A percentile compares a stretch with the other conserved stretches of the same genome.
Evolutionary conservation across 1,284 basidiomycete species (phyloP).

Genomic region (Tilletia walkeri): DNA sequence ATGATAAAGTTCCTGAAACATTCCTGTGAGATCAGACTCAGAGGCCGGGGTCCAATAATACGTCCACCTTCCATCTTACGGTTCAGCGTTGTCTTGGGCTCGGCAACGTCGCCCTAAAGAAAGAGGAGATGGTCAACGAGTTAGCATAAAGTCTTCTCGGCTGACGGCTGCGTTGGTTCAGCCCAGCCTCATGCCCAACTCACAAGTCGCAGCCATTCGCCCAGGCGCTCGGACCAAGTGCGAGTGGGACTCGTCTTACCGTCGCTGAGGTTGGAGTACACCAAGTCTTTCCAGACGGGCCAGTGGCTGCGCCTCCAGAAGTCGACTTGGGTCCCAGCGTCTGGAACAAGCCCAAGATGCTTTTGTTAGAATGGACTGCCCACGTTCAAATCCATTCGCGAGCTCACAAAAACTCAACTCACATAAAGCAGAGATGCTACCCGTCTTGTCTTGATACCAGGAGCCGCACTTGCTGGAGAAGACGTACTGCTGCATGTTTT

Average conservation of each 20-base stretch:
- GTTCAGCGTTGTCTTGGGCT: not conserved
- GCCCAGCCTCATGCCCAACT: not conserved
- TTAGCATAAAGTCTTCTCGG: no score
- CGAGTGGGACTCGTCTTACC: conserved; percentile 23
- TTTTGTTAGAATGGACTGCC: no score
- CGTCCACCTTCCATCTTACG: not conserved
- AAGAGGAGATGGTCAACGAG: not conserved
- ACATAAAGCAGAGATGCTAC: conserved; percentile 39
- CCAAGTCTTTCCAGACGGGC: conserved; percentile 44
- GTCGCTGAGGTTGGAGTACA: conserved; percentile 32
- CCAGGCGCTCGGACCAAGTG: not conserved
- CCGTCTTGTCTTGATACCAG: conserved; percentile 49
- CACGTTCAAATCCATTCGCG: not conserved
- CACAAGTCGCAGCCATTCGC: not conserved
- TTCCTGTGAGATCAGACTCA: not conserved
- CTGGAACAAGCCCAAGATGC: not conserved
- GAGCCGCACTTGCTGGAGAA: conserved; percentile 40
- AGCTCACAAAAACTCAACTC: not conserved
- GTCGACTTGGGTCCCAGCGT: conserved; percentile 50
- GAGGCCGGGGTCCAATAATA: not conserved
- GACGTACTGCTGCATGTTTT: conserved; percentile 40
- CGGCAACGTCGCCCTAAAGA: not conserved
- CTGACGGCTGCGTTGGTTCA: no score
- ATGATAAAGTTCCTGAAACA: no score
- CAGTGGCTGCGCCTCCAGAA: conserved; percentile 35